Evolutionary conservation across 2,329 filamentous ascomycete species (phyloP).

Genomic region (Conoideocrella luteorostrata): DNA sequence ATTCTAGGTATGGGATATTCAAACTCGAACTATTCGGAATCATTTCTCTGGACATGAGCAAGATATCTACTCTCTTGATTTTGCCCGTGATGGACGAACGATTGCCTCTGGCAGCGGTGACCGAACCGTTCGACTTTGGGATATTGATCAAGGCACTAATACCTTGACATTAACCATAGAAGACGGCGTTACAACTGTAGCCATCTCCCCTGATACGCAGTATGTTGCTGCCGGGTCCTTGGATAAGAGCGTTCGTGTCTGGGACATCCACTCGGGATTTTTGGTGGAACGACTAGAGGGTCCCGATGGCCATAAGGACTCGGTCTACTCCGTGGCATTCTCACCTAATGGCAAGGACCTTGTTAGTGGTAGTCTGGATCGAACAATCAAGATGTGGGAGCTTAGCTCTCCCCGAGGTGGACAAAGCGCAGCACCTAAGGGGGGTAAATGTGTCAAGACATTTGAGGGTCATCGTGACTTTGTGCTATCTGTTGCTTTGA

Average conservation of each 20-base stretch:
- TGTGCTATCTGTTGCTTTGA: constrained; percentile 90
- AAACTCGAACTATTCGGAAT: constrained; percentile 73
- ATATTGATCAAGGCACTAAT: constrained; percentile 78
- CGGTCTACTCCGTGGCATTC: constrained; percentile 94
- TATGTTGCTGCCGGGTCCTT: constrained; percentile 91
- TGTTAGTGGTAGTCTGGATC: constrained; percentile 90
- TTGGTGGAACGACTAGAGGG: constrained; percentile 89
- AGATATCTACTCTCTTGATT: constrained; percentile 96
- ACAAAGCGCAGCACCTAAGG: constrained; percentile 63
- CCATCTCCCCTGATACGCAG: constrained; percentile 91
- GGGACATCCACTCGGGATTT: constrained; percentile 82
- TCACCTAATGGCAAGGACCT: constrained; percentile 88
- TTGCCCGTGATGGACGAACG: constrained; percentile 84
- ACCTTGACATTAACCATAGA: constrained; percentile 86
- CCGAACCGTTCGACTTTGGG: constrained; percentile 91
- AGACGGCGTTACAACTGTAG: constrained; percentile 94
- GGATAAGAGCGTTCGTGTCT: constrained; percentile 96
- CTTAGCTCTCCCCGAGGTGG: constrained; percentile 66
- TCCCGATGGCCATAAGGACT: constrained; percentile 91
- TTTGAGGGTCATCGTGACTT: constrained; percentile 99
- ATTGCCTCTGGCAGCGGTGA: constrained; percentile 96
- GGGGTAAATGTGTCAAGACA: constrained; percentile 89
- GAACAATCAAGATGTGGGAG: constrained; percentile 99
- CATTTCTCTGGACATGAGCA: constrained; percentile 97
- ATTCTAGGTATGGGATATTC: constrained; percentile 86